Evolutionary conservation across 108 stramenopile genomes (phyloP), one percentile per base, ranked within the genome.

Genomic region (Bacterosira constricta): DNA sequence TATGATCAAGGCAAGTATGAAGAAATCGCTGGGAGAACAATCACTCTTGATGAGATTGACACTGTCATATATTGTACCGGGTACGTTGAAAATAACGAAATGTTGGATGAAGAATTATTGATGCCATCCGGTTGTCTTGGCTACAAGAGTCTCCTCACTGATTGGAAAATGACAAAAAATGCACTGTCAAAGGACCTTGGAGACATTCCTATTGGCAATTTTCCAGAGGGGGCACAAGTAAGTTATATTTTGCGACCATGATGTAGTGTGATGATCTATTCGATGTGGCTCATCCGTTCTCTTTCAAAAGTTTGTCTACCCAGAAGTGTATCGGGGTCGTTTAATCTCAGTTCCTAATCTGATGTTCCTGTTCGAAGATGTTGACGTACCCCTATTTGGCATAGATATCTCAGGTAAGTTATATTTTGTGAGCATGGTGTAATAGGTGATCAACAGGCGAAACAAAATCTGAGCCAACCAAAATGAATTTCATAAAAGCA

Each of bases 21-120:
- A 35, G 67, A 69, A 36, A 53, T 47, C 11, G 41, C n/a, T n/a
- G n/a, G 42, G 1, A 53, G 69, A 35, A 18, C 37, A 27, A 54
- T 65, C 23, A 49, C 51, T 30, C 47, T 87, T 30, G 18, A 46
- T 5, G 62, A 82, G 27, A 74, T 88, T 58, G 73, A 79, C 50
- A 75, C 75, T 2, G 50, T 88, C 30, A 76, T 88, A 15, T 82
- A 65, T 49, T 88, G 87, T 37, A 88, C 87, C 0, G 87, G 87
- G 15, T 88, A 88, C 57, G 9, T 45, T 1, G 42, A 35, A 11
- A 66, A 79, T 36, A 39, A 71, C 6, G 60, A 45, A n/a, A 80
- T 82, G 75, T 59, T 88, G 13, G 87, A 88, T 26, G 30, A n/a
- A n/a, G n/a, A n/a, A n/a, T n/a, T n/a, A n/a, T n/a, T n/a, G n/a